These are phyloP conservation scores for Allium cepa DNA, from an alignment of 106 monocot genomes.

Conservation along the genomic window DNA sequence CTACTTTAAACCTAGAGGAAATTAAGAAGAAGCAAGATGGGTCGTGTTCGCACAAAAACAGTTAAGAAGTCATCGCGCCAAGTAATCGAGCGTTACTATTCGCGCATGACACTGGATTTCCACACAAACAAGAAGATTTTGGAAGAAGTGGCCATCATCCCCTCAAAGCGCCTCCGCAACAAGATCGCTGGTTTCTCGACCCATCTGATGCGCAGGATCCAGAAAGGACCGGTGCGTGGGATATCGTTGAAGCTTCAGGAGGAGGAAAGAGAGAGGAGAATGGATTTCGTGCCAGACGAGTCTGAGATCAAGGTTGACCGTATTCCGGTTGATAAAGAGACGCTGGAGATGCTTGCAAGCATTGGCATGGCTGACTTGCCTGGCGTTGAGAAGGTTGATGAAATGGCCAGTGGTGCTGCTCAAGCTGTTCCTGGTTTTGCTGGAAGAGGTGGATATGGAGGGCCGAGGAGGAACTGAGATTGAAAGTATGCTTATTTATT, in stretches of 20 bases:
- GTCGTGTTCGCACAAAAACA: conserved; percentile 18
- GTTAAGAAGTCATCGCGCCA: conserved; percentile 18
- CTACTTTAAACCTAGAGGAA: no score
- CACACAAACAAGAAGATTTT: conserved; percentile 30
- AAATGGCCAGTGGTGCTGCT: not conserved
- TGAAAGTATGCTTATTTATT: no score
- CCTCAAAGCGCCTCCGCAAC: conserved; percentile 26
- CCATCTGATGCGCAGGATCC: conserved; percentile 18
- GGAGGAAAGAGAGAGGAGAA: conserved; percentile 20
- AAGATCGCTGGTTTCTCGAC: conserved; percentile 28
- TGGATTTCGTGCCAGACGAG: conserved; percentile 18
- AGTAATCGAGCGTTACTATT: conserved; percentile 23
- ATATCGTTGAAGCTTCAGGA: conserved; percentile 22
- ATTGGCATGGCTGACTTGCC: conserved; percentile 17
- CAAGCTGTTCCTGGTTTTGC: not conserved
- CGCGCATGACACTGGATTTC: conserved; percentile 27
- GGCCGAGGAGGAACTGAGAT: not conserved
- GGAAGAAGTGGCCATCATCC: conserved; percentile 25
- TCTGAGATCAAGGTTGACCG: conserved; percentile 13
- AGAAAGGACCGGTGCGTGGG: conserved; percentile 14
- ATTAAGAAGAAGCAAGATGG: not conserved
- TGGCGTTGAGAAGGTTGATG: conserved; percentile 6
- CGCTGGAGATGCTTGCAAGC: conserved; percentile 15
- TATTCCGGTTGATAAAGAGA: conserved; percentile 12
- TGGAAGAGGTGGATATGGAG: not conserved